Evolutionary conservation across 164 flowering plant genomes (phyloP).

Genomic region (Macadamia integrifolia): DNA sequence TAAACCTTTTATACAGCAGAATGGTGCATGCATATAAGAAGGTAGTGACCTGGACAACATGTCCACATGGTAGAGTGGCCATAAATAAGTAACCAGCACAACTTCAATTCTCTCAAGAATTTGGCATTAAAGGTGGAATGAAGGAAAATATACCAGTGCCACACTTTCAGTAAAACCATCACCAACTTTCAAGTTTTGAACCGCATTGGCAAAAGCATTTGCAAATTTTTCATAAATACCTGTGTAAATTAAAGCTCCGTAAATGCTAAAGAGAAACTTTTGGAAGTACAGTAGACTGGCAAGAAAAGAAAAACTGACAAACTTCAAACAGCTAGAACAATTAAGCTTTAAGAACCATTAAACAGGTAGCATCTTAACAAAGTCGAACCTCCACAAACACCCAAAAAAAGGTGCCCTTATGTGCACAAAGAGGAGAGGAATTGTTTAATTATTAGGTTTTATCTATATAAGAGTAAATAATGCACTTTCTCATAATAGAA

Average conservation of each 20-base stretch:
- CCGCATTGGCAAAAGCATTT: slow-evolving; percentile 67
- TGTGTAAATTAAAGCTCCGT: slow-evolving; percentile 29
- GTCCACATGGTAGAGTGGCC: no score
- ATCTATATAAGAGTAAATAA: no score
- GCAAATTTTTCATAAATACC: slow-evolving; percentile 92
- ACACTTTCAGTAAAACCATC: slow-evolving; percentile 86
- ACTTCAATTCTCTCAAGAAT: not conserved
- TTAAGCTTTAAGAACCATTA: not conserved
- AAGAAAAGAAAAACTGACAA: not conserved
- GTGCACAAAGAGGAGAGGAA: not conserved
- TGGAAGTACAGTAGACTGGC: not conserved
- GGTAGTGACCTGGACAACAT: no score
- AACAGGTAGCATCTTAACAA: not conserved
- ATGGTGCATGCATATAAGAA: no score
- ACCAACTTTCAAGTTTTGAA: slow-evolving; percentile 78
- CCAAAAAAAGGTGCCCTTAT: not conserved
- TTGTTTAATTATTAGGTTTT: no score
- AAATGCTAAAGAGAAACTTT: not conserved
- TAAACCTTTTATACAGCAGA: no score
- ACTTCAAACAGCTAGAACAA: not conserved
- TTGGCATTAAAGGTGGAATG: slow-evolving; percentile 3
- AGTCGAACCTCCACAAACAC: not conserved
- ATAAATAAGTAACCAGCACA: no score
- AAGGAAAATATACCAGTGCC: slow-evolving; percentile 49
- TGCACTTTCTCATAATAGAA: no score